Percentiles rank a stretch among this genome's conserved stretches.
phyloP scores from a whole-genome alignment of 176 grass and related monocot genomes.

The Rhynchospora pubera region DNA sequence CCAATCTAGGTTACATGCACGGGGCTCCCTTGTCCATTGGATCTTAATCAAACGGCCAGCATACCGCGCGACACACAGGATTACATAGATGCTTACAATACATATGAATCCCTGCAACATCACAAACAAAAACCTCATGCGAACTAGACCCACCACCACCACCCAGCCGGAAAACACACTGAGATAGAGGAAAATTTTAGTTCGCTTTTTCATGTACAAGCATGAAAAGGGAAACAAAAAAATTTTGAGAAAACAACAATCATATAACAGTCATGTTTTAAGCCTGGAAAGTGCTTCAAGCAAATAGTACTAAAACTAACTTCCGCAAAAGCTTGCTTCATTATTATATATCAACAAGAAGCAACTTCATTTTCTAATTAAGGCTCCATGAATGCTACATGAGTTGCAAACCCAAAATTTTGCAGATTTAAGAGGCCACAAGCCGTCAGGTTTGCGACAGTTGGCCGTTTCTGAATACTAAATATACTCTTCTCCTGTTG shows the following conservation, averaged over 20 bases:
- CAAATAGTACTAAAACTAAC: not conserved
- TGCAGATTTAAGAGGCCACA: slow-evolving; percentile 34
- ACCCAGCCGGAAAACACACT: not conserved
- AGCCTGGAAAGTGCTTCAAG: not conserved
- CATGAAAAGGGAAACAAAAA: not conserved
- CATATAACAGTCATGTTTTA: not conserved
- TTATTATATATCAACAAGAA: not conserved
- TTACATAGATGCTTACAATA: not conserved
- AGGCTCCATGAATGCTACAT: not conserved
- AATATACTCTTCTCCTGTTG: not conserved
- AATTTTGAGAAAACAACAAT: not conserved
- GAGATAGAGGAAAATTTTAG: not conserved
- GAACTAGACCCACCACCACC: not conserved
- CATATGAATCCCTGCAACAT: not conserved
- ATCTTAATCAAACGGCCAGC: no score
- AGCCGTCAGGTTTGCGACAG: slow-evolving; percentile 47
- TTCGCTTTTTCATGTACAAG: not conserved
- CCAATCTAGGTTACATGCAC: no score
- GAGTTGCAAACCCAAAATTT: not conserved
- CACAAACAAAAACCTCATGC: not conserved
- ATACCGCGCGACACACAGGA: no score
- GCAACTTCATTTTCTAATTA: not conserved
- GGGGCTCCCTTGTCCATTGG: no score
- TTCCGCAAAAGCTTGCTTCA: not conserved
- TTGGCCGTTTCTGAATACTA: slow-evolving; percentile 35